Evolutionary conservation across 169 alveolate species (phyloP), one percentile per base, ranked within the genome.

Genomic region (Plasmodium gonderi): DNA sequence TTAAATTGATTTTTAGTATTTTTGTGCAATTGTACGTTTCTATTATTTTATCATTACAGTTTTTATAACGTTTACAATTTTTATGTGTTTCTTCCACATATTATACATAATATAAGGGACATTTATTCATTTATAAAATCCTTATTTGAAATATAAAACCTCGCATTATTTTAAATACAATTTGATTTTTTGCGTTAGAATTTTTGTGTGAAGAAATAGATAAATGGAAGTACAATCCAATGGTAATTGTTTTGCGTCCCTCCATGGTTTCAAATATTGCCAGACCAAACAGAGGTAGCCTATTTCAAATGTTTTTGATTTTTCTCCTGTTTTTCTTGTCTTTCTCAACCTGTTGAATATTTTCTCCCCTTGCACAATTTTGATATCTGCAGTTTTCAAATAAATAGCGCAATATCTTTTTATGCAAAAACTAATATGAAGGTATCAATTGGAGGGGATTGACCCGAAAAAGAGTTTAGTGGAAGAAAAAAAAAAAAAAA

Each of bases 61-160:
- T n/a, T n/a, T n/a, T n/a, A n/a, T n/a, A n/a, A n/a, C n/a, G n/a
- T n/a, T n/a, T n/a, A n/a, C n/a, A n/a, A n/a, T n/a, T n/a, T n/a
- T n/a, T n/a, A n/a, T n/a, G n/a, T 60, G 26, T 60, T 5, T 60
- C n/a, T n/a, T 36, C 38, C 54, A 75, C 81, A 40, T 14, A 31
- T 11, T 60, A 36, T 20, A 75, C 8, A 42, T 7, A 76, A 45
- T 33, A 38, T 40, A 17, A 14, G 26, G 60, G 4, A 23, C 40
- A 36, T 76, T 20, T 60, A 60, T 23, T 60, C 36, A 23, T 36
- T 26, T 14, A 60, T 60, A 20, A 60, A 20, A 60, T 20, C 40
- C n/a, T 60, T 76, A 54, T 76, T 76, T 76, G 83, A 54, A 76
- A 26, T 76, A 31, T 76, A 76, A 76, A 76, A 26, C 20, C 72